These are phyloP conservation scores for Auriscalpium microsporum DNA, from an alignment of 768 basidiomycete species.

Conservation along the genomic window DNA sequence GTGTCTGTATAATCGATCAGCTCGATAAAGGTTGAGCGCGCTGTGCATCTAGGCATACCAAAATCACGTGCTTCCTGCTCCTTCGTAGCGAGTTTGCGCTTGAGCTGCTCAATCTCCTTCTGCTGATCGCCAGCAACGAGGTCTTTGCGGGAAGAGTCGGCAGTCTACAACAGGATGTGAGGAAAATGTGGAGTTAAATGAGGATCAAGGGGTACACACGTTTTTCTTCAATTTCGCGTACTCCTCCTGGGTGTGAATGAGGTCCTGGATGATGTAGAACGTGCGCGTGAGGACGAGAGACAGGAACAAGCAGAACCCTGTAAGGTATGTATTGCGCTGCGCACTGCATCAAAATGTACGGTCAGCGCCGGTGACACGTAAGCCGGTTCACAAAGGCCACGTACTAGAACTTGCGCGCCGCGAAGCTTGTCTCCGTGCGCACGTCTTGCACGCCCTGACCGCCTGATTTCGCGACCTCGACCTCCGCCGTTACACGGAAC, in stretches of 20 bases:
- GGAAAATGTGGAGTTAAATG: neutral
- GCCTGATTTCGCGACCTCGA: slow-evolving; percentile 53
- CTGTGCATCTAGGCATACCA: slow-evolving; percentile 32
- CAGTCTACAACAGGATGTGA: slow-evolving; percentile 20
- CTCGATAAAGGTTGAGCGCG: neutral
- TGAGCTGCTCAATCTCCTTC: slow-evolving; percentile 58
- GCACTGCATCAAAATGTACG: slow-evolving; percentile 37
- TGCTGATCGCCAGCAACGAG: slow-evolving; percentile 30
- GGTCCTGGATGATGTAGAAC: slow-evolving; percentile 87
- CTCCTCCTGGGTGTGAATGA: slow-evolving; percentile 84
- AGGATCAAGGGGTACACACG: slow-evolving; percentile 11
- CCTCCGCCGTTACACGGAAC: slow-evolving; percentile 70
- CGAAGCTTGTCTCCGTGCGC: slow-evolving; percentile 78
- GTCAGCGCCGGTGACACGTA: neutral
- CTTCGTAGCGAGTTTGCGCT: slow-evolving; percentile 51
- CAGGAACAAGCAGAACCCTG: slow-evolving; percentile 90
- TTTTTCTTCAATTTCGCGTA: slow-evolving; percentile 73
- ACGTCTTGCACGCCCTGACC: slow-evolving; percentile 48
- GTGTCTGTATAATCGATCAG: slow-evolving; percentile 39
- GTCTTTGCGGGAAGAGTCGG: slow-evolving; percentile 24
- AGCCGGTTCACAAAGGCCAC: slow-evolving; percentile 19
- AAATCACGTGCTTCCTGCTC: slow-evolving; percentile 59
- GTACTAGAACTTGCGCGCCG: slow-evolving; percentile 91
- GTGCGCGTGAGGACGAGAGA: slow-evolving; percentile 90
- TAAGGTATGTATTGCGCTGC: slow-evolving; percentile 88